A percentile compares a stretch with the other conserved stretches of the same genome.
phyloP scores from a whole-genome alignment of 2,329 filamentous ascomycete species.

The Balansia obtecta region DNA sequence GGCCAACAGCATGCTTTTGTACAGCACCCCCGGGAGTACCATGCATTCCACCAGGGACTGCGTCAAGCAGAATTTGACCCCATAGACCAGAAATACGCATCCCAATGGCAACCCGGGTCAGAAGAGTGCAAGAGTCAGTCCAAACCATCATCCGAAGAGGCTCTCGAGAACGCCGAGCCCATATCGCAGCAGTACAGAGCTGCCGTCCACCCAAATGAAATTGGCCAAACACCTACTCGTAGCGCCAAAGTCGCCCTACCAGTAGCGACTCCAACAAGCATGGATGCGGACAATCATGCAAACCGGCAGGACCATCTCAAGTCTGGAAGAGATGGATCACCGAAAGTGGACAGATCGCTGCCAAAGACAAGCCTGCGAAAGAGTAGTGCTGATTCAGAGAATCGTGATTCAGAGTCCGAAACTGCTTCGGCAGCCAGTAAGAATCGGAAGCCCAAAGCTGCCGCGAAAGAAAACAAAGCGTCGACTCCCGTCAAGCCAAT shows the following conservation, averaged over 20 bases:
- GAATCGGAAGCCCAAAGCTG: neutral
- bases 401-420: neutral
- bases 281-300: neutral
- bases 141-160: slow-evolving; percentile 19
- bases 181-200: neutral
- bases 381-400: neutral
- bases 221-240: slow-evolving; percentile 1
- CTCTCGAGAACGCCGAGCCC: slow-evolving; percentile 7
- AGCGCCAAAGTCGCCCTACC: slow-evolving; percentile 14
- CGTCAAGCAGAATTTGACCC: neutral
- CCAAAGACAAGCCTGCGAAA: neutral
- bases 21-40: neutral
- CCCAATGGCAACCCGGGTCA: neutral
- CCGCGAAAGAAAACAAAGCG: neutral
- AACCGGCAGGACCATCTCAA: neutral
- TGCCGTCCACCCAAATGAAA: slow-evolving; percentile 6
- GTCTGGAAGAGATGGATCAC: neutral
- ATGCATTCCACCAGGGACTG: neutral
- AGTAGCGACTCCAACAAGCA: neutral
- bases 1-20: neutral
- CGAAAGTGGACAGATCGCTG: neutral
- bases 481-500: neutral
- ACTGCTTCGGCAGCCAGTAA: neutral
- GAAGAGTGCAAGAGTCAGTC: slow-evolving; percentile 11
- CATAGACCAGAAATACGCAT: too few relatives aligned